phyloP scores from a whole-genome alignment of 805 yeast genomes.

The Komagataella ulmi region DNA sequence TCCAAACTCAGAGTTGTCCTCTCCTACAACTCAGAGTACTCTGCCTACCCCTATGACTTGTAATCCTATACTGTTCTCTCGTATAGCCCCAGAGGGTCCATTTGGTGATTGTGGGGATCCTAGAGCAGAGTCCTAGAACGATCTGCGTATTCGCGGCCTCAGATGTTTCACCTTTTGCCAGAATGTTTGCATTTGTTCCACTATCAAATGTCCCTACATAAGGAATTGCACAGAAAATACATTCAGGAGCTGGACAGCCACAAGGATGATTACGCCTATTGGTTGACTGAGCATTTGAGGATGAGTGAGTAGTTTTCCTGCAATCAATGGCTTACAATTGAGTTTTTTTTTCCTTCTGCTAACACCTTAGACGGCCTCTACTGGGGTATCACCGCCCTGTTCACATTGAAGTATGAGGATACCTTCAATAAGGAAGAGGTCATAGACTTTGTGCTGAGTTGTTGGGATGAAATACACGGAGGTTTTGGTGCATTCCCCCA shows the following conservation, averaged over 20 bases:
- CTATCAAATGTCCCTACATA: slow-evolving; percentile 5
- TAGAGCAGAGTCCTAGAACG: too few species aligned
- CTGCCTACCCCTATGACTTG: too few species aligned
- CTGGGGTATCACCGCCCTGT: slow-evolving; percentile 84
- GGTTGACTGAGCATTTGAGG: slow-evolving; percentile 83
- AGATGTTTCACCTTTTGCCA: not conserved
- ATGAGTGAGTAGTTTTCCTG: slow-evolving; percentile 26
- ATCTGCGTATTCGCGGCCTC: not conserved
- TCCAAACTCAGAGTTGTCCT: too few species aligned
- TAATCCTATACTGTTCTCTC: too few species aligned
- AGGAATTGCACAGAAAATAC: slow-evolving; percentile 46
- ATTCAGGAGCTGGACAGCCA: slow-evolving; percentile 39
- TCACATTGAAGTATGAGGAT: slow-evolving; percentile 39
- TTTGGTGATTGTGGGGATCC: too few species aligned
- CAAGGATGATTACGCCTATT: slow-evolving; percentile 57
- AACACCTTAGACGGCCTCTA: slow-evolving; percentile 52
- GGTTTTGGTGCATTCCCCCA: slow-evolving; percentile 86
- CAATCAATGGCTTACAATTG: not conserved
- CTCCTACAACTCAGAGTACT: too few species aligned
- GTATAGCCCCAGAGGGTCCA: too few species aligned
- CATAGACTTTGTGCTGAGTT: slow-evolving; percentile 51
- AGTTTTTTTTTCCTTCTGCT: not conserved
- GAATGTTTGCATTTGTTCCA: not conserved
- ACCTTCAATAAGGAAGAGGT: slow-evolving; percentile 52
- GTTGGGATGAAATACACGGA: slow-evolving; percentile 45